phyloP scores from a whole-genome alignment of 2,329 filamentous ascomycete species.

The Xylaria sp. region DNA sequence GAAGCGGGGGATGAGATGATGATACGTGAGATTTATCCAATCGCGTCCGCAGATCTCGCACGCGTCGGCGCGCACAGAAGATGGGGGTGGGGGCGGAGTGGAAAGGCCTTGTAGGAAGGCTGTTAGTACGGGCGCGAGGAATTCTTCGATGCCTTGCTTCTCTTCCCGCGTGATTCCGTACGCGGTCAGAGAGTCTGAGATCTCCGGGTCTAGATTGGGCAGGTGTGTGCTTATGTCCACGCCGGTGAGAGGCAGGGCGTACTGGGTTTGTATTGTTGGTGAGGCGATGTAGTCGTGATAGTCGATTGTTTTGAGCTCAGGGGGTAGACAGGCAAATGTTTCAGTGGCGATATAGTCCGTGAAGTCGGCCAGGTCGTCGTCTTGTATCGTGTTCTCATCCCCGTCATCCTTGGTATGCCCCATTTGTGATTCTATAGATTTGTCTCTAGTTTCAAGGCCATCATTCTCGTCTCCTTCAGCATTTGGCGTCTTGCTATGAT shows the following conservation, averaged over 20 bases:
- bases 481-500: not conserved
- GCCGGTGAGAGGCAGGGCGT: slow-evolving; percentile 66
- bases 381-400: slow-evolving; percentile 41
- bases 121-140: slow-evolving; percentile 72
- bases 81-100: slow-evolving; percentile 71
- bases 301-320: slow-evolving; percentile 68
- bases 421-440: not conserved
- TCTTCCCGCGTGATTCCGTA: slow-evolving; percentile 70
- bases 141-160: slow-evolving; percentile 58
- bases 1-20: slow-evolving; percentile 83
- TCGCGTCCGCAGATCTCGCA: slow-evolving; percentile 83
- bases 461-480: not conserved
- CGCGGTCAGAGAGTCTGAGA: slow-evolving; percentile 73
- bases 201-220: slow-evolving; percentile 64
- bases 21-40: slow-evolving; percentile 82
- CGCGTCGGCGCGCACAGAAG: slow-evolving; percentile 62
- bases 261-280: slow-evolving; percentile 61
- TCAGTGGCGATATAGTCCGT: slow-evolving; percentile 79
- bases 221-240: slow-evolving; percentile 62
- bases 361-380: slow-evolving; percentile 81
- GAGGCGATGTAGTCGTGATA: slow-evolving; percentile 66
- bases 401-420: slow-evolving; percentile 45
- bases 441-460: not conserved
- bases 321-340: slow-evolving; percentile 73
- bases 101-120: slow-evolving; percentile 69